Evolutionary conservation across 2,329 filamentous ascomycete species (phyloP), one percentile per base, ranked within the genome.

Genomic region (Penicillium nordicum): DNA sequence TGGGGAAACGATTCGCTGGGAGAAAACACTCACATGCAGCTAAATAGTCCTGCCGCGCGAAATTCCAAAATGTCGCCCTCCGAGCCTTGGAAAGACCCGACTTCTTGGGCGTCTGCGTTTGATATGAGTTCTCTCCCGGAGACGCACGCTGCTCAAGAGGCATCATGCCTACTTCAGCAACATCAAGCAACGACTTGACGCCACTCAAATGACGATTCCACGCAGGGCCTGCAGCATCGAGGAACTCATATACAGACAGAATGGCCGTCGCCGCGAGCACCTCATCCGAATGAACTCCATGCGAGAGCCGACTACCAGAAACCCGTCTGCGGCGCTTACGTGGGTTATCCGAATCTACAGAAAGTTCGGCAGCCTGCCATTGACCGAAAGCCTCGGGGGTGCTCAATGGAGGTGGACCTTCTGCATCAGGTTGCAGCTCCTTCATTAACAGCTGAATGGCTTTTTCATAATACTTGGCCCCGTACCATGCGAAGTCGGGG

Each of bases 121-220:
- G 67, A 44, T 69, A 64, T 2, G 66, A 57, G 32, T 63, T 58
- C 21, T 69, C 69, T 27, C 78, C 76, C 25, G 80, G 79, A 18
- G 76, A 76, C 56, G 72, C 77, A 53, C 62, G 65, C 45, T 70
- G 71, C 56, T 74, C 72, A 9, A 74, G 63, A 16, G 74, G 74
- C 64, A 75, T 70, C 63, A 76, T 74, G 1, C 74, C 73, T 27
- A 74, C 69, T 56, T 76, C 73, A 12, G 73, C 72, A 29, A 76
- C 70, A 63, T 78, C 83, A 51, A 87, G 78, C 21, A 88, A 74
- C 0, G 84, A 83, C 60, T 87, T 87, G 0, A 87, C 82, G 0
- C 85, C 85, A 61, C 83, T 87, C 6, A 88, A 72, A 72, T 88
- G 86, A 4, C 84, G 69, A 62, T 81, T 80, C 85, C 85, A 88